These are phyloP conservation scores for Mytilinidion resinicola DNA, from an alignment of 495 filamentous ascomycete genomes.

Conservation along the genomic window DNA sequence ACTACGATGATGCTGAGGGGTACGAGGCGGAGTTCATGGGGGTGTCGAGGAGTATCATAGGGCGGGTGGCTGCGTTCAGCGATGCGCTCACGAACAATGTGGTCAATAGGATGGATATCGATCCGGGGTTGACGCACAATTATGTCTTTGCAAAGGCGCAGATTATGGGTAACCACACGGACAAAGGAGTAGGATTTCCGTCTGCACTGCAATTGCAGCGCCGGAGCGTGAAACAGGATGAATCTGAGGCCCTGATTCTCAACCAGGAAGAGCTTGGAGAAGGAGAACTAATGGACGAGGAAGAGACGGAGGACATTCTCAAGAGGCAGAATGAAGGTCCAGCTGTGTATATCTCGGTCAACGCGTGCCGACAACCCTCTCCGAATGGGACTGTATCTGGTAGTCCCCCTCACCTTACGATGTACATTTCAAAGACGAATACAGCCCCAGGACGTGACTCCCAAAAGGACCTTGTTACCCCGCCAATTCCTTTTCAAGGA, in stretches of 20 bases:
- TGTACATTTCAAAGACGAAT: constrained; percentile 67
- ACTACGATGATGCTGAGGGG: constrained; percentile 33
- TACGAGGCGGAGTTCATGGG: constrained; percentile 56
- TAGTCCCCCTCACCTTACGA: constrained; percentile 60
- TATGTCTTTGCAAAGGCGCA: constrained; percentile 49
- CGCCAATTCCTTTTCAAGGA: constrained; percentile 40
- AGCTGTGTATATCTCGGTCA: constrained; percentile 67
- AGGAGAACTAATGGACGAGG: background rate
- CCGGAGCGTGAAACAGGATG: background rate
- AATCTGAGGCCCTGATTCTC: background rate
- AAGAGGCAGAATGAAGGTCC: constrained; percentile 36
- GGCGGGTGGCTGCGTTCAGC: constrained; percentile 47
- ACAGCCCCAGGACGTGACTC: constrained; percentile 58
- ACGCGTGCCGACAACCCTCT: constrained; percentile 68
- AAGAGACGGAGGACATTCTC: background rate
- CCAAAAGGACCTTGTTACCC: constrained; percentile 36
- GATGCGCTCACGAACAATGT: constrained; percentile 58
- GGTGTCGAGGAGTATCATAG: constrained; percentile 56
- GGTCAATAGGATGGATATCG: constrained; percentile 47
- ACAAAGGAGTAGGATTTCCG: constrained; percentile 38
- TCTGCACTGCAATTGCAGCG: constrained; percentile 8
- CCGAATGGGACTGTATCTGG: constrained; percentile 34
- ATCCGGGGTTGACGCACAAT: constrained; percentile 50
- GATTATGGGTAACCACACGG: constrained; percentile 36
- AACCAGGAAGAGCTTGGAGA: background rate